These are phyloP conservation scores for Saccharomyces hybrid DNA, from an alignment of 1,139 yeast species.

Conservation along the genomic window DNA sequence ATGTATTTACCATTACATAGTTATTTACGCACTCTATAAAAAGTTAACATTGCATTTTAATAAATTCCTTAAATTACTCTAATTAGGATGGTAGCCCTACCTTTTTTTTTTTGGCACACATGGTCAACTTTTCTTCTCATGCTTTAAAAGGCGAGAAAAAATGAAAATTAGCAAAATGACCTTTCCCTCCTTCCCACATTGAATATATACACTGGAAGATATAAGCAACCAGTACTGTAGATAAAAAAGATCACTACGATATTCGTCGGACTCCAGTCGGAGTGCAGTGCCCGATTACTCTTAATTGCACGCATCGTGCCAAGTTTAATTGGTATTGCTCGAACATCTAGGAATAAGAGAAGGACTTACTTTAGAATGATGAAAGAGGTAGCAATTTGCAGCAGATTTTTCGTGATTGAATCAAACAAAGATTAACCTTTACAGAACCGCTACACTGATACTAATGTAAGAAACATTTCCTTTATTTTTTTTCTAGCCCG, in stretches of 20 bases:
- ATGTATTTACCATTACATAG: background rate
- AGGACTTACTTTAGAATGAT: conserved; percentile 2
- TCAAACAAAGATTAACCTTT: conserved; percentile 11
- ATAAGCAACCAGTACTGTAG: background rate
- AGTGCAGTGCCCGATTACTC: background rate
- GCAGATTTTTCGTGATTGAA: conserved; percentile 8
- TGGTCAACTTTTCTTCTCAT: background rate
- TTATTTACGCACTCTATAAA: background rate
- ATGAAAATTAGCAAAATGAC: background rate
- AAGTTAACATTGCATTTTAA: background rate
- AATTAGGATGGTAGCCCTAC: background rate
- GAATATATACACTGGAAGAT: background rate
- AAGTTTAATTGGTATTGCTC: background rate
- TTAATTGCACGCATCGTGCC: background rate
- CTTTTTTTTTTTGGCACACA: background rate
- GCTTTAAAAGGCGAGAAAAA: background rate
- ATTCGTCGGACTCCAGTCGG: background rate
- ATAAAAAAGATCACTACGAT: background rate
- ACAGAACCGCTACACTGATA: conserved; percentile 31
- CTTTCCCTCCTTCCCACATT: background rate
- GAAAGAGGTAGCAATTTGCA: conserved; percentile 5
- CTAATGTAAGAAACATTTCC: background rate
- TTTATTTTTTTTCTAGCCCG: background rate
- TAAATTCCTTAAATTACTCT: background rate
- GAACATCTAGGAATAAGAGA: background rate